A percentile compares a stretch with the other conserved stretches of the same genome.
phyloP scores from a whole-genome alignment of 2,329 filamentous ascomycete genomes.

The Emmonsia crescens region DNA sequence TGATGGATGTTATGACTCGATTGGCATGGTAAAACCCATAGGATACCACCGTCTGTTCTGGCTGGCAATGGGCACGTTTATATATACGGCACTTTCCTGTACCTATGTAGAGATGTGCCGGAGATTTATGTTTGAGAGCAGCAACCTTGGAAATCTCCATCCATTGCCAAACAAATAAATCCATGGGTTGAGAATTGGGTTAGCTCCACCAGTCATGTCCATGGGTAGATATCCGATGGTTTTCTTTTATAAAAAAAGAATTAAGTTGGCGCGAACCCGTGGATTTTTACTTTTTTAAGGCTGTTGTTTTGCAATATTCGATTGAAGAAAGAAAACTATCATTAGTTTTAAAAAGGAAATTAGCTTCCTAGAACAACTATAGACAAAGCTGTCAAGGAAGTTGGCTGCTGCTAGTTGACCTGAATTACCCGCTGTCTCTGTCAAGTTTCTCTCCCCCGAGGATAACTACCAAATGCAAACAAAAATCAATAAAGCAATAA shows the following conservation, averaged over 20 bases:
- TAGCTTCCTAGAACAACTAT: background rate
- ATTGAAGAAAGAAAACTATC: background rate
- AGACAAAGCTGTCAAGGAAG: background rate
- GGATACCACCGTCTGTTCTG: background rate
- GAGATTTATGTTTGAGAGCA: background rate
- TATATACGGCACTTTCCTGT: background rate
- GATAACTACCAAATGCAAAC: background rate
- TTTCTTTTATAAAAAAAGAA: too few species aligned
- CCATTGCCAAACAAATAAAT: too few species aligned
- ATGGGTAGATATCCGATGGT: background rate
- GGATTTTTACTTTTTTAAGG: background rate
- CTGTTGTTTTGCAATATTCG: too few species aligned
- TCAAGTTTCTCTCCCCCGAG: background rate
- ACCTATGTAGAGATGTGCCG: background rate
- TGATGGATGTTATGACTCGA: too few species aligned
- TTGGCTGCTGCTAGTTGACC: background rate
- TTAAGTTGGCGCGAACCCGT: background rate
- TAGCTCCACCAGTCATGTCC: background rate
- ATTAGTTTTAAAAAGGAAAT: background rate
- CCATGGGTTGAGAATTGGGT: background rate
- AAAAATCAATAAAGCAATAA: background rate
- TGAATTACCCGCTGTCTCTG: background rate
- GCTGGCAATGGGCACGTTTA: background rate
- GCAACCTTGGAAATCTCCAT: too few species aligned
- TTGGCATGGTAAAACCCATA: too few species aligned